phyloP scores from a whole-genome alignment of 2,329 filamentous ascomycete species.

The Fusarium multiceps region DNA sequence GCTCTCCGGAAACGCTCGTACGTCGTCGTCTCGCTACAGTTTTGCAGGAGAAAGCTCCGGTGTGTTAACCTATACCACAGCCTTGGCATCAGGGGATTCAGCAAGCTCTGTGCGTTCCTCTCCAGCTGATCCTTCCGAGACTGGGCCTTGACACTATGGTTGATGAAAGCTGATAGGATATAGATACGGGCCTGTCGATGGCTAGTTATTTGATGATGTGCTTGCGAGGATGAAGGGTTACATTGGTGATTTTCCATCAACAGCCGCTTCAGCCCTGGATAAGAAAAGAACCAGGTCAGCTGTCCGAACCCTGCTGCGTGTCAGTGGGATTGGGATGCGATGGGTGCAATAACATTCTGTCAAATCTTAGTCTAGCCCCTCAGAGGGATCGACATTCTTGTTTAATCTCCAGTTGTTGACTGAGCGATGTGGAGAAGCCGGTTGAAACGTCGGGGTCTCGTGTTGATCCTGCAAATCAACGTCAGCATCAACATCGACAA shows the following conservation, averaged over 20 bases:
- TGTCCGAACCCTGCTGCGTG: slow-evolving; percentile 33
- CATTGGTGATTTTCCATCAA: slow-evolving; percentile 18
- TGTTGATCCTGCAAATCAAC: slow-evolving; percentile 32
- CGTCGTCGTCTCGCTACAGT: not conserved
- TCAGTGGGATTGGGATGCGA: slow-evolving; percentile 14
- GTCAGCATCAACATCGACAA: slow-evolving; percentile 28
- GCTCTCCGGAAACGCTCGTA: slow-evolving; percentile 5
- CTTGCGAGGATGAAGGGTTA: slow-evolving; percentile 10
- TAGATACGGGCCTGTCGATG: slow-evolving; percentile 7
- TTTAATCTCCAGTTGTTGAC: slow-evolving; percentile 34
- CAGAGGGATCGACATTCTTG: slow-evolving; percentile 4
- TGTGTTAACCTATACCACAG: slow-evolving; percentile 7
- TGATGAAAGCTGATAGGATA: not conserved
- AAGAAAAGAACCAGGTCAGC: slow-evolving; percentile 28
- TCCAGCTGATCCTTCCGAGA: slow-evolving; percentile 29
- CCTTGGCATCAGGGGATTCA: slow-evolving; percentile 30
- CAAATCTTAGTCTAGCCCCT: slow-evolving; percentile 8
- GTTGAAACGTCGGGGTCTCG: slow-evolving; percentile 44
- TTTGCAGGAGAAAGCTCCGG: not conserved
- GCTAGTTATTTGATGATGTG: slow-evolving; percentile 26
- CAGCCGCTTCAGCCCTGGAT: slow-evolving; percentile 30
- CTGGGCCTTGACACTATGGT: slow-evolving; percentile 9
- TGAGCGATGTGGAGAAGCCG: slow-evolving; percentile 42
- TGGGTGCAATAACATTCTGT: slow-evolving; percentile 19
- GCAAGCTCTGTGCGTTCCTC: slow-evolving; percentile 30